Conservation (phyloP, 208 protist species). For the Leishmania aethiopica region DNA sequence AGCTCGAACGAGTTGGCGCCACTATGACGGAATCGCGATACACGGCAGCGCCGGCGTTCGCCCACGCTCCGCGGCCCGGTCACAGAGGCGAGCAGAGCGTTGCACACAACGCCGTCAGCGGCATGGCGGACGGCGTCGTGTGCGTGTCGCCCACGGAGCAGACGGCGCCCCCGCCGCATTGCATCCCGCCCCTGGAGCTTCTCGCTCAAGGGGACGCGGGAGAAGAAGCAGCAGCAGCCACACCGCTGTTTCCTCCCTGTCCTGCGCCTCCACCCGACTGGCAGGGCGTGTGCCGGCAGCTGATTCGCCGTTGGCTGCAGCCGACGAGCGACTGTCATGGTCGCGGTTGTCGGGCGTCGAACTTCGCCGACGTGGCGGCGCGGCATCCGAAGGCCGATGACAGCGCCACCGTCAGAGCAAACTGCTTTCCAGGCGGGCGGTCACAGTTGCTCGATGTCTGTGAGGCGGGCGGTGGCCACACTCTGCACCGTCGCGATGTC, state of each 20-base stretch:
- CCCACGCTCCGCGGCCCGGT: neutral
- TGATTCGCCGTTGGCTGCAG: constrained; percentile 10
- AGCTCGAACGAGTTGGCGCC: neutral
- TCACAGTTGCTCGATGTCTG: neutral
- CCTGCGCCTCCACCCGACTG: neutral
- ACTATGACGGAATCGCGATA: neutral
- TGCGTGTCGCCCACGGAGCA: neutral
- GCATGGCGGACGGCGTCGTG: neutral
- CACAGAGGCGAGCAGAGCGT: neutral
- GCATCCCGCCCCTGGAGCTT: neutral
- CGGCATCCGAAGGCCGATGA: neutral
- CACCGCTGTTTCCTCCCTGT: neutral
- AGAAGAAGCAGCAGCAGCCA: neutral
- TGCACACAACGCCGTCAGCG: neutral
- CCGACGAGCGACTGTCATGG: neutral
- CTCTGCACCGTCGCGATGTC: constrained; percentile 32
- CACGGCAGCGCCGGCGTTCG: neutral
- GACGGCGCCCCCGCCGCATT: neutral
- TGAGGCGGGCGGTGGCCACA: neutral
- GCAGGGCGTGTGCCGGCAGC: constrained; percentile 6
- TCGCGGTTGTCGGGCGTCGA: neutral
- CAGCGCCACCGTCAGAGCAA: neutral
- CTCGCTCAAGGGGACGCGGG: neutral
- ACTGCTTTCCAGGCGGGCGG: neutral
- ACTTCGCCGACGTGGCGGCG: neutral